Percentiles rank a stretch among this genome's conserved stretches.
phyloP scores from a whole-genome alignment of 208 protist genomes.

The Borovskyia barvae region DNA sequence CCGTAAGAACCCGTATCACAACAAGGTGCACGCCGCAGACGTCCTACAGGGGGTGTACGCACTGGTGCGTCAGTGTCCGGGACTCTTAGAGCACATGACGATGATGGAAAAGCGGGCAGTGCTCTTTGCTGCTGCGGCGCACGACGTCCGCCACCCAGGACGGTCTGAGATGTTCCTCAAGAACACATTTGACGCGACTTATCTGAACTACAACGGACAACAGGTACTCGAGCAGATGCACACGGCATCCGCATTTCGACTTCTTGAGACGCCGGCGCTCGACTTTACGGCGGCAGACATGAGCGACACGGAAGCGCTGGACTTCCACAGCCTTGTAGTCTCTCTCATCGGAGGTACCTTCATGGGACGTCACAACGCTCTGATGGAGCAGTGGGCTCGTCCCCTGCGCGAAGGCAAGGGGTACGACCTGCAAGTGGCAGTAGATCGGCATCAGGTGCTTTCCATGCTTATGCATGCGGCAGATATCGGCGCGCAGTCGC shows the following conservation, averaged over 20 bases:
- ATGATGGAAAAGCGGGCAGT: constrained; percentile 58
- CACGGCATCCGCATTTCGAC: constrained; percentile 52
- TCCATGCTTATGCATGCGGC: constrained; percentile 69
- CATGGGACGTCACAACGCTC: constrained; percentile 47
- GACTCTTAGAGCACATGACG: constrained; percentile 48
- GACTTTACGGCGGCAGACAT: constrained; percentile 62
- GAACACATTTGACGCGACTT: constrained; percentile 52
- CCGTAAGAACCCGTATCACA: constrained; percentile 74
- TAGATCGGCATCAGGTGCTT: constrained; percentile 56
- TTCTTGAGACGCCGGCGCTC: constrained; percentile 41
- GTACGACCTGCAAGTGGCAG: constrained; percentile 37
- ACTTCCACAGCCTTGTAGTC: constrained; percentile 63
- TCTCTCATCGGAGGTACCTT: constrained; percentile 59
- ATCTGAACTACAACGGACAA: constrained; percentile 44
- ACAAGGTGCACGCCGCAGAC: constrained; percentile 70
- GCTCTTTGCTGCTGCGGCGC: constrained; percentile 58
- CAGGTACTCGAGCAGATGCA: constrained; percentile 80
- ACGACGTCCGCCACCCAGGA: constrained; percentile 80
- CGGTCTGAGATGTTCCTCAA: constrained; percentile 53
- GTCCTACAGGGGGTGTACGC: constrained; percentile 60
- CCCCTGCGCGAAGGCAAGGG: constrained; percentile 7
- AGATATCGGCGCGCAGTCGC: constrained; percentile 69
- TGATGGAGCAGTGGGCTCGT: constrained; percentile 30
- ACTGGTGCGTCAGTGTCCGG: constrained; percentile 35
- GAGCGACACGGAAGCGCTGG: constrained; percentile 38